Base-by-base conservation (phyloP, 2,329 filamentous ascomycete species). In the Ascochyta lentis region DNA sequence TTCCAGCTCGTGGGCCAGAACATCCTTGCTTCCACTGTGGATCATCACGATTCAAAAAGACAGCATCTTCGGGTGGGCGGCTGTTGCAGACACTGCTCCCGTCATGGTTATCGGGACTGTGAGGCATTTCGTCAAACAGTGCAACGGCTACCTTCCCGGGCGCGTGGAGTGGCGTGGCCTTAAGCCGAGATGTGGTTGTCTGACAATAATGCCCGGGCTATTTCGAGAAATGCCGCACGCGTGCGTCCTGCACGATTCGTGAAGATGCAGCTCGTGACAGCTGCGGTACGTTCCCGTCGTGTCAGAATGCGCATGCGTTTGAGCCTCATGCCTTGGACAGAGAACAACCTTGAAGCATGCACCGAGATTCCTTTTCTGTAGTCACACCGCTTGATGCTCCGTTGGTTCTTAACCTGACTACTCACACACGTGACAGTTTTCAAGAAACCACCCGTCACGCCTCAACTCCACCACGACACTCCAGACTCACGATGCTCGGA, bases 1-100 rank as follows among this genome's bases (percentile, higher is more conserved):
- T 69, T 66, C 60, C 59, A 67, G 63, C 58, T 68, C 69, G 69
- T 68, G 54, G 39, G 49, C 39, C 57, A 54, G 47, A 39, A 49
- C 33, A 55, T 60, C 59, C 59, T 52, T 53, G 49, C 54, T 61
- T 56, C 43, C 41, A 24, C 46, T 58, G 53, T 61, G 54, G 58
- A 45, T 40, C 49, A 58, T 45, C 41, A 47, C 48, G 39, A 60
- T 58, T 54, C 52, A 50, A 54, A 56, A 12, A 49, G 54, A 58
- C 60, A 66, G 29, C 48, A 42, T 38, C 40, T 49, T 67, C 69
- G 69, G 69, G 58, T 60, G 53, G 67, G 57, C 59, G 67, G 68
- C 55, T 54, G 56, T 59, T 39, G 50, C 51, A 58, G 45, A 50
- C 24, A 26, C 33, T 47, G 43, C 53, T 37, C 43, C 43, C 23